Evolutionary conservation across 2,329 filamentous ascomycete genomes (phyloP).

Genomic region (Salinomyces thailandicus): DNA sequence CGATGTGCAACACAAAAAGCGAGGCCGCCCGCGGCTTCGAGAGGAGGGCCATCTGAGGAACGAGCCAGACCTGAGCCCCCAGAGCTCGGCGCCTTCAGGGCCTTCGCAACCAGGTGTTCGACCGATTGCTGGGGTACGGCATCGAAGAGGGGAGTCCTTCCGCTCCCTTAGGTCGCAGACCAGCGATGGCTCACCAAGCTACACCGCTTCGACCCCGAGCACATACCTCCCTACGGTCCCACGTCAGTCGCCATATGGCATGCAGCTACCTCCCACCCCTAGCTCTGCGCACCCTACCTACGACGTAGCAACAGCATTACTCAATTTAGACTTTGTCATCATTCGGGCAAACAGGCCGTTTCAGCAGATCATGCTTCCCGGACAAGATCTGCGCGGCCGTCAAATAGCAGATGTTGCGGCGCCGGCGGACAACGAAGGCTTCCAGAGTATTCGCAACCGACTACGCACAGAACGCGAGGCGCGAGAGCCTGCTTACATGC

Average conservation of each 20-base stretch:
- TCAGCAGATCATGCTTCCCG: slow-evolving; percentile 31
- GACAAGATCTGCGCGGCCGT: slow-evolving; percentile 29
- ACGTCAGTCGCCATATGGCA: slow-evolving; percentile 9
- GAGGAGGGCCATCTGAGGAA: slow-evolving; percentile 43
- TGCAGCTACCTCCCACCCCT: slow-evolving; percentile 6
- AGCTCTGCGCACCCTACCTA: slow-evolving; percentile 6
- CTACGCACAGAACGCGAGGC: slow-evolving; percentile 38
- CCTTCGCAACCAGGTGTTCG: slow-evolving; percentile 9
- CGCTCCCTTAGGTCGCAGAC: slow-evolving; percentile 23
- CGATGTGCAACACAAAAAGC: slow-evolving; percentile 79
- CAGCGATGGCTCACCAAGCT: slow-evolving; percentile 19
- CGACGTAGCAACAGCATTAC: slow-evolving; percentile 30
- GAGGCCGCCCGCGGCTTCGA: slow-evolving; percentile 64
- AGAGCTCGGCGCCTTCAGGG: slow-evolving; percentile 12
- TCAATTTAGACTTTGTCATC: slow-evolving; percentile 39
- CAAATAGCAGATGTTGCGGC: slow-evolving; percentile 36
- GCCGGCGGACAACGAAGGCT: slow-evolving; percentile 30
- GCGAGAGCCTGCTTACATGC: slow-evolving; percentile 40
- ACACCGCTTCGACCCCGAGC: slow-evolving; percentile 11
- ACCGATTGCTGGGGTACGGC: slow-evolving; percentile 17
- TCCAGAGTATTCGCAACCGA: slow-evolving; percentile 35
- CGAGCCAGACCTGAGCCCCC: slow-evolving; percentile 12
- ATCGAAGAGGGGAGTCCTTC: slow-evolving; percentile 24
- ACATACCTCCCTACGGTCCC: slow-evolving; percentile 7
- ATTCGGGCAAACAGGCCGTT: slow-evolving; percentile 37